These are phyloP conservation scores for Verticillium nonalfalfae DNA, from an alignment of 2,329 filamentous ascomycete species.

Conservation along the genomic window DNA sequence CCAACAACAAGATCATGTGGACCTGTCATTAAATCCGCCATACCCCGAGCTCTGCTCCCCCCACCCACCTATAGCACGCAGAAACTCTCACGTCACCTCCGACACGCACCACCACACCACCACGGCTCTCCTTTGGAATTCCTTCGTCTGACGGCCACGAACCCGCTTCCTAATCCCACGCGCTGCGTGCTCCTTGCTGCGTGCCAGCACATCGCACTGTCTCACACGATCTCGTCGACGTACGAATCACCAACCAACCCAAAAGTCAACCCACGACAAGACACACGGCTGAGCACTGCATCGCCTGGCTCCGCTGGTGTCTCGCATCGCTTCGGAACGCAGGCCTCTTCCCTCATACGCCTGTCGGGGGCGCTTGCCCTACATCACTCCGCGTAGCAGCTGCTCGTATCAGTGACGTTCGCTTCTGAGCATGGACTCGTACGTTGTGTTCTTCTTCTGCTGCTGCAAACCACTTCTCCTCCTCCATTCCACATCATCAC, in stretches of 20 bases:
- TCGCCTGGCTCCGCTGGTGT: background rate
- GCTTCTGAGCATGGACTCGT: constrained; percentile 1
- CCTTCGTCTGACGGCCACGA: background rate
- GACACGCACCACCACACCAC: background rate
- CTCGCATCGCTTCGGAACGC: background rate
- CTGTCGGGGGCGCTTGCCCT: background rate
- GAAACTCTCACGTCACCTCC: background rate
- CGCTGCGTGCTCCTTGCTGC: background rate
- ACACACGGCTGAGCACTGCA: background rate
- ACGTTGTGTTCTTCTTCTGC: background rate
- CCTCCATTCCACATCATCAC: background rate
- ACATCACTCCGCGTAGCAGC: background rate
- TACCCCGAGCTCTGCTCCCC: background rate
- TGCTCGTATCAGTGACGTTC: background rate
- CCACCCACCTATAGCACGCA: background rate
- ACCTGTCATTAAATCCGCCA: background rate
- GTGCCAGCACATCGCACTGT: background rate
- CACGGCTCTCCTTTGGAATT: background rate
- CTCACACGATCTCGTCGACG: background rate
- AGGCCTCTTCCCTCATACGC: background rate
- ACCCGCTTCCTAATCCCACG: background rate
- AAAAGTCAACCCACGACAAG: background rate
- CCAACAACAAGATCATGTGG: background rate
- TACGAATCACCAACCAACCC: background rate
- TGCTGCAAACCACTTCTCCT: background rate